Evolutionary conservation across 352 stramenopile species (phyloP).

Genomic region (Globisporangium yorkense): DNA sequence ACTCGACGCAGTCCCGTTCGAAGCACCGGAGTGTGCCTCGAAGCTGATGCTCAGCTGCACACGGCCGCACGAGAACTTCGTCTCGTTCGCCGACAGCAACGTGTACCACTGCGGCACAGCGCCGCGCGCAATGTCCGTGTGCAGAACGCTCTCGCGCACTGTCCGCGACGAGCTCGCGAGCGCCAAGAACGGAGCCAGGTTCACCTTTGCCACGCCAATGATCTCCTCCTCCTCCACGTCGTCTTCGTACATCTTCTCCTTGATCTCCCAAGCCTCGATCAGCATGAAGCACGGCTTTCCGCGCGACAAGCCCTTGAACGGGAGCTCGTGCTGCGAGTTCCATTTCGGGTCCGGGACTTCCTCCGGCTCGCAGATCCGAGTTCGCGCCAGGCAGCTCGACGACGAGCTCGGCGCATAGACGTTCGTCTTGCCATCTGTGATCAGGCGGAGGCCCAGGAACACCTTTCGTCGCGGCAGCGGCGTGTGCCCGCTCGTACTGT

Average conservation of each 20-base stretch:
- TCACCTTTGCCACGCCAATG: conserved; percentile 82
- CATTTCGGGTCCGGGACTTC: conserved; percentile 66
- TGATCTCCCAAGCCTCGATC: conserved; percentile 82
- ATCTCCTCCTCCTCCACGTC: conserved; percentile 52
- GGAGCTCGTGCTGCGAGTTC: conserved; percentile 74
- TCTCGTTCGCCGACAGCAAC: conserved; percentile 73
- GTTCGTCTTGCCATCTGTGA: conserved; percentile 85
- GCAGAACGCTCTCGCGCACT: conserved; percentile 75
- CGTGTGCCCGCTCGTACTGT: conserved; percentile 33
- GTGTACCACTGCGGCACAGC: conserved; percentile 86
- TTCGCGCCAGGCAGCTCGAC: conserved; percentile 60
- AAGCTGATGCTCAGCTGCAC: conserved; percentile 87
- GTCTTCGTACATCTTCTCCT: conserved; percentile 24
- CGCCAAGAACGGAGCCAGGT: conserved; percentile 81
- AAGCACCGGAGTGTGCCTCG: conserved; percentile 28
- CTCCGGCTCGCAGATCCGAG: conserved; percentile 42
- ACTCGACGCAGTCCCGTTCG: conserved; percentile 2
- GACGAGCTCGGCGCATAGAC: conserved; percentile 83
- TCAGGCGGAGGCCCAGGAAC: conserved; percentile 68
- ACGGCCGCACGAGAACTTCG: conserved; percentile 78
- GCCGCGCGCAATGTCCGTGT: conserved; percentile 78
- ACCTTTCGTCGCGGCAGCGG: conserved; percentile 27
- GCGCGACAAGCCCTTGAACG: conserved; percentile 60
- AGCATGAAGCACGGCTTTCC: conserved; percentile 86
- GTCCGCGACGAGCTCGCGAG: conserved; percentile 76